These are phyloP conservation scores for Nakazawaea wickerhamii DNA, from an alignment of 805 yeast species.

Conservation along the genomic window DNA sequence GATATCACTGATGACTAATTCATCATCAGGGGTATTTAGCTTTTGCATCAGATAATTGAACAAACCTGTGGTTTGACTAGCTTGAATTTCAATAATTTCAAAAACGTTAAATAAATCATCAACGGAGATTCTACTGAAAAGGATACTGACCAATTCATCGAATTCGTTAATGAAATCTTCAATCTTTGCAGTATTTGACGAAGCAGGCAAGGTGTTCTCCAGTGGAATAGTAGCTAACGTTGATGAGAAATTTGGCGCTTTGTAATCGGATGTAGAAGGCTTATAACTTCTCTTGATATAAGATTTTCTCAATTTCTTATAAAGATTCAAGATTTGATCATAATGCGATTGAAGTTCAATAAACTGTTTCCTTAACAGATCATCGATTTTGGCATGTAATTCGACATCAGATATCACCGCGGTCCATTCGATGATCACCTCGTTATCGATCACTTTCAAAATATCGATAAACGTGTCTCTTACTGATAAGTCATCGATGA, in stretches of 20 bases:
- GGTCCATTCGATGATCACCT: slow-evolving; percentile 49
- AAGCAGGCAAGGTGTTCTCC: slow-evolving; percentile 40
- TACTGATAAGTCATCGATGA: slow-evolving; percentile 60
- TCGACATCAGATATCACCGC: slow-evolving; percentile 22
- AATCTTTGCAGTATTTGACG: slow-evolving; percentile 41
- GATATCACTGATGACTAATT: slow-evolving; percentile 58
- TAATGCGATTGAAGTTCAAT: slow-evolving; percentile 19
- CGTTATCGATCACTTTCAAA: slow-evolving; percentile 62
- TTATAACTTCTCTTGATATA: slow-evolving; percentile 68
- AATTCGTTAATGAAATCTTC: slow-evolving; percentile 58
- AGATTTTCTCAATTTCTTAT: slow-evolving; percentile 59
- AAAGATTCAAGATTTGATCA: slow-evolving; percentile 33
- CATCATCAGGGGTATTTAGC: slow-evolving; percentile 41
- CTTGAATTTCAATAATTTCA: slow-evolving; percentile 67
- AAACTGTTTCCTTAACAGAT: slow-evolving; percentile 6
- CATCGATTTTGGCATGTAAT: slow-evolving; percentile 21
- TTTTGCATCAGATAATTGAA: slow-evolving; percentile 47
- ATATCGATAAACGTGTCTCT: slow-evolving; percentile 58
- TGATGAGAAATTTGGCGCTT: slow-evolving; percentile 35
- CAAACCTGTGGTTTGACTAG: slow-evolving; percentile 52
- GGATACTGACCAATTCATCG: slow-evolving; percentile 54
- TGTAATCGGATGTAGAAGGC: slow-evolving; percentile 42
- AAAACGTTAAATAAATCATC: slow-evolving; percentile 78
- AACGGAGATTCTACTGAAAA: slow-evolving; percentile 50
- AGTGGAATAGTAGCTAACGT: slow-evolving; percentile 37